phyloP scores from a whole-genome alignment of 2,329 filamentous ascomycete genomes.

The Alternaria sp. region DNA sequence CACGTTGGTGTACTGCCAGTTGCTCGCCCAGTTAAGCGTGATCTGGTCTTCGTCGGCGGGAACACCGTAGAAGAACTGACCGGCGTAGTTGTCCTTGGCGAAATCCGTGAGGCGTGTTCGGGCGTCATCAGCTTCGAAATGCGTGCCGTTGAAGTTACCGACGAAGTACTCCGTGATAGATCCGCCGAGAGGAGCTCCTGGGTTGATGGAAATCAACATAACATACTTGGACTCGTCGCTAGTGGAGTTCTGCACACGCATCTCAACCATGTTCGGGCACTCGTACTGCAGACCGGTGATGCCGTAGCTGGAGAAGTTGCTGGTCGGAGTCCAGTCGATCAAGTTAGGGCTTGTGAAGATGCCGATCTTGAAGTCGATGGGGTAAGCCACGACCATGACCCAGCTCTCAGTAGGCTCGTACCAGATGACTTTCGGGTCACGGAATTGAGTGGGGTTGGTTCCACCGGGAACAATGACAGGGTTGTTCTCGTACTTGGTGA shows the following conservation, averaged over 20 bases:
- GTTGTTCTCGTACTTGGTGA: slow-evolving; percentile 65
- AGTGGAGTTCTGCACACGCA: slow-evolving; percentile 52
- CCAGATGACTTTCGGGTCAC: slow-evolving; percentile 70
- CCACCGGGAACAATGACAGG: slow-evolving; percentile 60
- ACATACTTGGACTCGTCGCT: slow-evolving; percentile 51
- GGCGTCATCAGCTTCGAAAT: slow-evolving; percentile 58
- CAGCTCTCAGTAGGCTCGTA: slow-evolving; percentile 57
- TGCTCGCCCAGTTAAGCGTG: slow-evolving; percentile 64
- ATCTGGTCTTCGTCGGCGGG: slow-evolving; percentile 54
- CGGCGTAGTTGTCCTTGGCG: slow-evolving; percentile 63
- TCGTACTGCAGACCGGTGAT: slow-evolving; percentile 65
- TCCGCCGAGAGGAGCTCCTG: slow-evolving; percentile 63
- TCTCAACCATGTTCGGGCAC: slow-evolving; percentile 66
- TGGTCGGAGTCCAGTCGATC: slow-evolving; percentile 63
- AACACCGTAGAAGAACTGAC: slow-evolving; percentile 58
- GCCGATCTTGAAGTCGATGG: slow-evolving; percentile 63
- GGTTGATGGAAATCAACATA: slow-evolving; percentile 62
- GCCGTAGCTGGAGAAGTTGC: slow-evolving; percentile 63
- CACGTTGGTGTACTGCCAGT: slow-evolving; percentile 64
- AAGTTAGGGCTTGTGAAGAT: slow-evolving; percentile 67
- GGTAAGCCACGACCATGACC: slow-evolving; percentile 64
- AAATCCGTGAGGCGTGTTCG: slow-evolving; percentile 55
- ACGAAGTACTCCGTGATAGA: slow-evolving; percentile 63
- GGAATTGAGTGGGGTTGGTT: slow-evolving; percentile 63
- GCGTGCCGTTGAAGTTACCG: slow-evolving; percentile 69